Base-by-base conservation (phyloP, 2,329 filamentous ascomycete species). In the Trichoderma guizhouense region DNA sequence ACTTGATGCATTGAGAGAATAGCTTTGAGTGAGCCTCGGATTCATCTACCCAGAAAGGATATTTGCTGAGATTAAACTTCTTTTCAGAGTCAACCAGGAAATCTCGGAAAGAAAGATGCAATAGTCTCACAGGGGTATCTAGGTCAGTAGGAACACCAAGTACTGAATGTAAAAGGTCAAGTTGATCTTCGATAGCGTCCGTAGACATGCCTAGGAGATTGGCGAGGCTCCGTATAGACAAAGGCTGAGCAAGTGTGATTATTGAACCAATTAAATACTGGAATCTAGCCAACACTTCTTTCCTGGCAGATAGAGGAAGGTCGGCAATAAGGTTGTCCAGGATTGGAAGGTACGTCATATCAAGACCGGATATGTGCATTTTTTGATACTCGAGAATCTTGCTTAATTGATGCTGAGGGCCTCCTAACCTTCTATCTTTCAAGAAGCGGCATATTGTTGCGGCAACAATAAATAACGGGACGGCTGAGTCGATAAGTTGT, bases 31-130 rank as follows among this genome's bases (percentile, higher is more conserved):
- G 72, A 15, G 71, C 51, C 36, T 12, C 26, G 11, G 36, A 18
- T 63, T 74, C 69, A 12, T 75, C 64, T 9, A 77, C 18, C 67
- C 60, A 73, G n/a, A 77, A 76, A 18, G 21, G 21, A 63, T 60
- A 78, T 12, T 14, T 73, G 7, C 1, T 14, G 15, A 24, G 61
- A 39, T 68, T 6, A 6, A 18, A 62, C 18, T 74, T 71, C 71
- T 75, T 79, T 21, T 78, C 67, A n/a, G 73, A 32, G 68, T 81
- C 74, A 15, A 75, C 9, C 2, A 77, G 15, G 12, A 77, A 77
- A 39, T 84, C 81, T 18, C 79, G 79, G 66, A 84, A 84, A 0
- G 82, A 83, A 18, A 80, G 73, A 65, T 84, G 81, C 3, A 82
- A 75, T 2, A 80, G 72, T 28, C 77, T 75, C 5, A 83, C 69